Base-by-base conservation (phyloP, 2,329 filamentous ascomycete species). In the Phyllachora maydis region DNA sequence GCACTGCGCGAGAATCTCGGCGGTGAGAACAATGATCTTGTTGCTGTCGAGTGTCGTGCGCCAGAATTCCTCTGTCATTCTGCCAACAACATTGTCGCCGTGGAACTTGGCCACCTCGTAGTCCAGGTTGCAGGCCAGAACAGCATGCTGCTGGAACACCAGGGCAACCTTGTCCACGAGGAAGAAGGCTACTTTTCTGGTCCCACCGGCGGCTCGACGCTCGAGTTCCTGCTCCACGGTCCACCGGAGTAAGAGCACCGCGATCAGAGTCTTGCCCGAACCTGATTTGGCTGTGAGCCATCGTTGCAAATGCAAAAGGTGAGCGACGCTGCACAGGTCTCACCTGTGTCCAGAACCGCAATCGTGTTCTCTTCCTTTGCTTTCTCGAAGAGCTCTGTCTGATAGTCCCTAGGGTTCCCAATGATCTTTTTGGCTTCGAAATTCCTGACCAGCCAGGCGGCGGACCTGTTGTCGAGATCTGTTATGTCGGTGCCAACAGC, bases 181-280 rank as follows among this genome's bases (percentile, higher is more conserved):
- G 38, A 98, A 98, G 49, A 95, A 91, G 0, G 81, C 65, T 6
- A 78, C 62, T 14, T 72, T 70, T 18, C 54, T 63, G 0, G 52
- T 38, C n/a, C 56, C 55, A 3, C 73, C 74, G 3, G 48, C 37
- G 0, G 54, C 59, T 18, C 82, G 65, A 32, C 67, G 52, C 30
- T 78, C 69, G 2, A 93, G 49, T 42, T 98, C 88, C 28, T 72
- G 54, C 18, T 81, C 67, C 15, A 95, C 59, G 7, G 67, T 59
- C 42, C 90, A 65, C 18, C 71, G 67, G 13, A 95, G 59, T 4
- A 98, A 57, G 3, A 95, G 59, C 1, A 79, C 82, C 0, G 88
- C 83, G 35, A 98, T 93, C n/a, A 93, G 56, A 0, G 88, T 98
- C 49, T 98, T 98, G 3, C 88, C 88, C 4, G 81, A 82, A 8